These are phyloP conservation scores for Globisporangium acanthophoron DNA, from an alignment of 352 stramenopile species.

Conservation along the genomic window DNA sequence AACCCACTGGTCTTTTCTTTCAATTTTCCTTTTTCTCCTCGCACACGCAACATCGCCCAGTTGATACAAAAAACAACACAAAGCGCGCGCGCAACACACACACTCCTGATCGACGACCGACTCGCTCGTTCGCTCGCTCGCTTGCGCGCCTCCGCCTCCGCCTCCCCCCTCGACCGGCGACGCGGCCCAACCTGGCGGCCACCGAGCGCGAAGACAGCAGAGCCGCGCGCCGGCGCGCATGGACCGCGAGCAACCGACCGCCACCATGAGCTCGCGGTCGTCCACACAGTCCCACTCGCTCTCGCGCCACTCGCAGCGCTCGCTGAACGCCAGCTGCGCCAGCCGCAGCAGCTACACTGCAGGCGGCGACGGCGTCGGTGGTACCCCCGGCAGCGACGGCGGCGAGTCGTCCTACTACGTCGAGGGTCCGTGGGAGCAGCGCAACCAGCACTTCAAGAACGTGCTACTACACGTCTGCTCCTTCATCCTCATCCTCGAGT, in stretches of 20 bases:
- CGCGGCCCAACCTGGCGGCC: conserved; percentile 1
- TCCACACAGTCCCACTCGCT: conserved; percentile 37
- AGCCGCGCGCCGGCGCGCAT: background rate
- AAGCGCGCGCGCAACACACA: background rate
- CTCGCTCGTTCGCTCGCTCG: background rate
- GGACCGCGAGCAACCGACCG: conserved; percentile 2
- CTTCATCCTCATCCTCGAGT: conserved; percentile 86
- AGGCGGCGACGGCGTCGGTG: conserved; percentile 31
- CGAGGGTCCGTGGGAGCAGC: conserved; percentile 72
- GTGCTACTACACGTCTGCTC: conserved; percentile 80
- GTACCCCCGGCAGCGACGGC: conserved; percentile 26
- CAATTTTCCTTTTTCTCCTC: too few relatives aligned
- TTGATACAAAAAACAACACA: background rate
- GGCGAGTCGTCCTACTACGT: conserved; percentile 64
- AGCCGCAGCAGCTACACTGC: conserved; percentile 19
- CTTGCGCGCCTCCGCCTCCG: background rate
- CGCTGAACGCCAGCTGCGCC: conserved; percentile 20
- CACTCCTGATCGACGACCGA: too few relatives aligned
- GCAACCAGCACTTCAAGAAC: conserved; percentile 74
- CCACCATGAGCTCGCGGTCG: conserved; percentile 15
- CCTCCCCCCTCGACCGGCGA: background rate
- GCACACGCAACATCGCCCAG: too few relatives aligned
- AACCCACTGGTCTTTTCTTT: too few relatives aligned
- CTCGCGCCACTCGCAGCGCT: conserved; percentile 43
- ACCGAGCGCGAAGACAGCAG: background rate